Evolutionary conservation across 176 grass and related monocot genomes (phyloP), one percentile per base, ranked within the genome.

Genomic region (Avena atlantica): DNA sequence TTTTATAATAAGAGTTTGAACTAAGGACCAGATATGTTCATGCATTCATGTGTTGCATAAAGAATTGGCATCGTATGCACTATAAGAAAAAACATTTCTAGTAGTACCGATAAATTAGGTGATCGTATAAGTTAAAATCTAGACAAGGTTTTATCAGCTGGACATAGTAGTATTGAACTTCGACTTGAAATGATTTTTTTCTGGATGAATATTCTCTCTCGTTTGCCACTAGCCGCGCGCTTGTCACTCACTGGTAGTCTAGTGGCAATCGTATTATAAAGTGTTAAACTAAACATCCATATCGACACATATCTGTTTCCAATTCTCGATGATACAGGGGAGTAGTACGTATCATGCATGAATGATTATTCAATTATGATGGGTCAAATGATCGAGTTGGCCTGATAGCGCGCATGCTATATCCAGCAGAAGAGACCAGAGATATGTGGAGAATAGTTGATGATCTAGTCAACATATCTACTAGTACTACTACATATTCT

Each of bases 321-420:
- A 29, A 29, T 29, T 29, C 27, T 29, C 27, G 27, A 29, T 29
- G 27, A 29, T 29, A 29, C 27, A 29, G 27, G 27, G 27, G 27
- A 29, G 27, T 29, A 29, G 27, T 51, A 24, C 47, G n/a, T 75
- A 27, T 29, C 21, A 14, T 74, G 21, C 45, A 0, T 15, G n/a
- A 74, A 25, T 25, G 23, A 75, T 75, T 76, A 76, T 24, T 53
- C 47, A 76, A 76, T 76, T 24, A 17, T 76, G 24, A 10, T 8
- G 12, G 10, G 44, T 25, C 70, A 24, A 24, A 73, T 74, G n/a
- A 47, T 27, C 72, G 13, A 76, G 8, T 53, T 76, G 23, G 24
- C 14, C 15, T 51, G 48, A 53, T 31, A 53, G 14, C 8, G 14
- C 8, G 24, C 48, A 25, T 9, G 48, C 48, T 76, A 13, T 53